A percentile compares a stretch with the other conserved stretches of the same genome.
Conservation (phyloP, 129 eudicot genomes). For the Solidago caesia region DNA sequence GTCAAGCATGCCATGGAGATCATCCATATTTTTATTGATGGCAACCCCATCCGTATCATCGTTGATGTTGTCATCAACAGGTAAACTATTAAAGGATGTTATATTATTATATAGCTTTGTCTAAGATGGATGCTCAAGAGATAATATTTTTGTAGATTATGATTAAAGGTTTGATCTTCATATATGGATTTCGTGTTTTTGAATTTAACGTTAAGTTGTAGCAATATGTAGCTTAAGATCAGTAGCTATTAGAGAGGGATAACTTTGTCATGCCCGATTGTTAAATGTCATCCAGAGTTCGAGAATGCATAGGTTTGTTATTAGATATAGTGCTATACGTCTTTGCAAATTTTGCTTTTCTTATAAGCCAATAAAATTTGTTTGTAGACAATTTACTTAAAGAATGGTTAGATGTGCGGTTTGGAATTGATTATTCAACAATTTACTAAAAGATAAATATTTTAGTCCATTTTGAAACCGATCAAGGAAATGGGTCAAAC, state of each 20-base stretch:
- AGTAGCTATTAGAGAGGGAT: conserved; percentile 4
- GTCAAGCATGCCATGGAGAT: no score
- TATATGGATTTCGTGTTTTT: conserved; percentile 15
- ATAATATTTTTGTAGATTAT: background rate
- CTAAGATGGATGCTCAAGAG: no score
- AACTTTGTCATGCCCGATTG: background rate
- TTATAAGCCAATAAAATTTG: background rate
- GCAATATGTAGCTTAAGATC: background rate
- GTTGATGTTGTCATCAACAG: no score
- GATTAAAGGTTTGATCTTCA: conserved; percentile 13
- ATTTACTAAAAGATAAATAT: no score
- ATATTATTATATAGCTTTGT: no score
- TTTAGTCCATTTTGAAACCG: no score
- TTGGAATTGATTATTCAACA: background rate
- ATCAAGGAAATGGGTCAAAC: no score
- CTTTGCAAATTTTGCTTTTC: background rate
- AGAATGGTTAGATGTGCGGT: background rate
- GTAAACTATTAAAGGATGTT: no score
- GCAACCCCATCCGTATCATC: no score
- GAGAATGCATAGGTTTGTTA: background rate
- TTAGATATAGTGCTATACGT: background rate
- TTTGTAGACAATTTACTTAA: background rate
- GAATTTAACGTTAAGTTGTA: background rate
- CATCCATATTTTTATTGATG: no score
- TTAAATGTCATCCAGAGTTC: background rate